These are phyloP conservation scores for Rubus idaeus DNA, from an alignment of 306 rosid species.

Conservation along the genomic window DNA sequence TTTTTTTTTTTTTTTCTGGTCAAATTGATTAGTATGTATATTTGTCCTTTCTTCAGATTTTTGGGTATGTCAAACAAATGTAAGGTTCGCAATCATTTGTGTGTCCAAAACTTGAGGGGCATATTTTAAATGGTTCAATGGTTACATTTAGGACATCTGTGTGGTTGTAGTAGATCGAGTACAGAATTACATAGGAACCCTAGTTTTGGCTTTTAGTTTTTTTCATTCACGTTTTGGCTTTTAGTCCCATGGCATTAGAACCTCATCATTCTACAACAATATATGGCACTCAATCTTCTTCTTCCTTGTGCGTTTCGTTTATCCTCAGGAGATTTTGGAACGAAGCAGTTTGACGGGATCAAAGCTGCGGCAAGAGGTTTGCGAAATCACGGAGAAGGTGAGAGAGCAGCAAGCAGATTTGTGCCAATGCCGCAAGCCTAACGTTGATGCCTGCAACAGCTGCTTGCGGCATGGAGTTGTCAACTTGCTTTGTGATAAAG, in stretches of 20 bases:
- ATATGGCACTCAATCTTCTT: too few relatives aligned
- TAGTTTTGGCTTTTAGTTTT: conserved; percentile 1
- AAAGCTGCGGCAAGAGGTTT: conserved; percentile 46
- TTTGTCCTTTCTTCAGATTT: background rate
- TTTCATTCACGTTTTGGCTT: too few relatives aligned
- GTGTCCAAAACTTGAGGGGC: background rate
- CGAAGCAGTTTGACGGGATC: conserved; percentile 29
- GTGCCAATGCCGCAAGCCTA: conserved; percentile 43
- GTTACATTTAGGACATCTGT: conserved; percentile 5
- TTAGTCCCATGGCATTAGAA: too few relatives aligned
- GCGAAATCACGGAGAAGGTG: conserved; percentile 33
- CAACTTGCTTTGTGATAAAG: conserved; percentile 38
- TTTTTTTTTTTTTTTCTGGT: background rate
- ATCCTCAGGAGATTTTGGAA: conserved; percentile 56
- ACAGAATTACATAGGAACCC: background rate
- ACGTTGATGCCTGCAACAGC: conserved; percentile 29
- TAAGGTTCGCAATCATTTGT: background rate
- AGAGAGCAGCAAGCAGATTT: conserved; percentile 20
- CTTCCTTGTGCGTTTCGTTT: background rate
- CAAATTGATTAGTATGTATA: background rate
- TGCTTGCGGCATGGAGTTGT: conserved; percentile 53
- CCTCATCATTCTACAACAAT: too few relatives aligned
- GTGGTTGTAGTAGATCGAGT: background rate
- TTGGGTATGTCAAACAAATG: conserved; percentile 9
- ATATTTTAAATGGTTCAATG: background rate